phyloP scores from a whole-genome alignment of 1,284 basidiomycete species.

The Trametes versicolor region DNA sequence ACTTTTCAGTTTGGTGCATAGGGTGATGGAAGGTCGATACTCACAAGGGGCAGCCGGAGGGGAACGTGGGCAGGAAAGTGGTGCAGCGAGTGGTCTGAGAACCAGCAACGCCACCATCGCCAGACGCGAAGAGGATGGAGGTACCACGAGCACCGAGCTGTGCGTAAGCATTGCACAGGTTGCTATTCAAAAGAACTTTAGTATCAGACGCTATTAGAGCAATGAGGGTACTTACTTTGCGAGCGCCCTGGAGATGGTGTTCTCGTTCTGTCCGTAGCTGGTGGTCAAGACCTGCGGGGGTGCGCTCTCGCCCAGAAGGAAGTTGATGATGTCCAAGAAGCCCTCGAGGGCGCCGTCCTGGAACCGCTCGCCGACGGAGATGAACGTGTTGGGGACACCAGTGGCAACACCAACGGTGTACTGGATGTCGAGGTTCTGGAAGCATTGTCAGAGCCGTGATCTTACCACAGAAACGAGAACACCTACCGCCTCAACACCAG shows the following conservation, averaged over 20 bases:
- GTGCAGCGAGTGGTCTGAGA: constrained; percentile 58
- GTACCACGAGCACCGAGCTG: constrained; percentile 68
- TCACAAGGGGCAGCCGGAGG: constrained; percentile 65
- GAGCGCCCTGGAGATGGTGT: constrained; percentile 47
- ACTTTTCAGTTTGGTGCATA: constrained; percentile 26
- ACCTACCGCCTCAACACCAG: constrained; percentile 38
- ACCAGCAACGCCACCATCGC: constrained; percentile 71
- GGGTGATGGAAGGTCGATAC: constrained; percentile 28
- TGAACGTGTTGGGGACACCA: constrained; percentile 43
- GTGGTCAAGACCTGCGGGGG: constrained; percentile 61
- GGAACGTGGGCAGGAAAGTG: constrained; percentile 75
- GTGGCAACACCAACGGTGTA: constrained; percentile 61
- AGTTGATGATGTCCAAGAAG: constrained; percentile 38
- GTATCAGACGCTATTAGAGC: constrained; percentile 50
- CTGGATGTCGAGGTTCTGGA: constrained; percentile 65
- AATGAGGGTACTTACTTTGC: constrained; percentile 49
- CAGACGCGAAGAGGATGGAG: constrained; percentile 72
- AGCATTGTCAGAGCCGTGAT: too few species aligned
- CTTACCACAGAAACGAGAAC: too few species aligned
- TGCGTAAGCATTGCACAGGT: constrained; percentile 67
- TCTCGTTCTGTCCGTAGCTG: constrained; percentile 39
- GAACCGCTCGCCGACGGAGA: constrained; percentile 54
- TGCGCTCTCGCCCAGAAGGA: constrained; percentile 46
- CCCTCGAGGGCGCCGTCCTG: constrained; percentile 31
- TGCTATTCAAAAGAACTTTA: constrained; percentile 17